phyloP scores from a whole-genome alignment of 345 rosid genomes.

The Noccaea bulbosa region DNA sequence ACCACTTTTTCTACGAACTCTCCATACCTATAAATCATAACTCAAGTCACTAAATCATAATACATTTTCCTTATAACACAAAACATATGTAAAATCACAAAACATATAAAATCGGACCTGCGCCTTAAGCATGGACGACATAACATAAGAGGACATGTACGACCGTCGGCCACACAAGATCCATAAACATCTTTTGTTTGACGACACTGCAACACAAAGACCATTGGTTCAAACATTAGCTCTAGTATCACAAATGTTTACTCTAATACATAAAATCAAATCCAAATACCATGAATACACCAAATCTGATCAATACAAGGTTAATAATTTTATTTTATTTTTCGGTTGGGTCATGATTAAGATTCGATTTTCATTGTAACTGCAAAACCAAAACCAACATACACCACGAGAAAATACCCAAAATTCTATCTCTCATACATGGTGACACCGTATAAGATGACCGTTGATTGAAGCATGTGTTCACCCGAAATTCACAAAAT shows the following conservation, averaged over 20 bases:
- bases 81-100: too few species aligned
- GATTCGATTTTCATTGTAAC: too few species aligned
- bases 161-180: conserved; percentile 47
- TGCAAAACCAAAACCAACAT: too few species aligned
- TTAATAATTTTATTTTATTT: too few species aligned
- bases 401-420: too few species aligned
- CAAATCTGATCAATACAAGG: too few species aligned
- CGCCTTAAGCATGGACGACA: conserved; percentile 74
- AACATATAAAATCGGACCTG: conserved; percentile 53
- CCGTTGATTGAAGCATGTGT: too few species aligned
- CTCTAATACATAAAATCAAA: neutral
- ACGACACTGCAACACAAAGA: conserved; percentile 66
- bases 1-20: conserved; percentile 65
- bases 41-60: neutral
- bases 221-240: neutral
- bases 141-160: conserved; percentile 53
- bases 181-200: conserved; percentile 67
- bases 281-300: conserved; percentile 4
- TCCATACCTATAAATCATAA: conserved; percentile 58
- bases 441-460: too few species aligned
- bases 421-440: too few species aligned
- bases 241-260: too few species aligned
- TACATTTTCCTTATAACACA: neutral
- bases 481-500: too few species aligned
- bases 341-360: too few species aligned